Percentiles rank a stretch among this genome's conserved stretches.
phyloP scores from a whole-genome alignment of 345 rosid genomes.

The Geranium rotundifolium region DNA sequence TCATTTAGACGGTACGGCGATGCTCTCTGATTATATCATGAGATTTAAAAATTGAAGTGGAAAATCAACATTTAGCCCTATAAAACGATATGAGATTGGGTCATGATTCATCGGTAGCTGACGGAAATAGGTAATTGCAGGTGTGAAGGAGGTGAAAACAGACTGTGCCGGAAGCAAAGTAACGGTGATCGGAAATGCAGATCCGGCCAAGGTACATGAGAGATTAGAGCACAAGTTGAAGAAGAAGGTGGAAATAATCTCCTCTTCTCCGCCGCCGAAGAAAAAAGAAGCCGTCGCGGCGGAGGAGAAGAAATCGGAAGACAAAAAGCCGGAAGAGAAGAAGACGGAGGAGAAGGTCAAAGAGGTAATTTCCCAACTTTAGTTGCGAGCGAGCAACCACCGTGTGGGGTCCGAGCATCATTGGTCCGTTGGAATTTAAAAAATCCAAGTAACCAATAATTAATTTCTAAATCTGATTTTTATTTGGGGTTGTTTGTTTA shows the following conservation, averaged over 20 bases:
- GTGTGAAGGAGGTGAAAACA: conserved; percentile 23
- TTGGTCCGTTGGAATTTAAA: too few species aligned
- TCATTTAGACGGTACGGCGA: conserved; percentile 7
- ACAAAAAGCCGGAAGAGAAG: conserved; percentile 31
- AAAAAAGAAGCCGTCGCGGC: conserved; percentile 1
- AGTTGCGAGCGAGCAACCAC: not conserved
- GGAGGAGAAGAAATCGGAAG: conserved; percentile 7
- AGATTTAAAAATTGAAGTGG: too few species aligned
- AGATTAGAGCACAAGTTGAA: conserved; percentile 19
- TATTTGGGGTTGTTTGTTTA: too few species aligned
- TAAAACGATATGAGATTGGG: too few species aligned
- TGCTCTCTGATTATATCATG: not conserved
- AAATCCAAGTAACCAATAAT: not conserved
- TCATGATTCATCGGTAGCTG: not conserved
- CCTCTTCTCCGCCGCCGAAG: conserved; percentile 27
- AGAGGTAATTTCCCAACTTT: conserved; percentile 6
- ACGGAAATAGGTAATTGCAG: conserved; percentile 6
- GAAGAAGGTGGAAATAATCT: conserved; percentile 28
- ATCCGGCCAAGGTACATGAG: conserved; percentile 22
- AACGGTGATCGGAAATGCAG: conserved; percentile 32
- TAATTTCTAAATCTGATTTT: not conserved
- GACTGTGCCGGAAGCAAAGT: conserved; percentile 23
- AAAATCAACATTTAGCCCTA: too few species aligned
- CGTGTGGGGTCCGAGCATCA: not conserved
- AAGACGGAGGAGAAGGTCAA: conserved; percentile 21